Evolutionary conservation across 2,329 filamentous ascomycete genomes (phyloP).

Genomic region (Monascus ruber): DNA sequence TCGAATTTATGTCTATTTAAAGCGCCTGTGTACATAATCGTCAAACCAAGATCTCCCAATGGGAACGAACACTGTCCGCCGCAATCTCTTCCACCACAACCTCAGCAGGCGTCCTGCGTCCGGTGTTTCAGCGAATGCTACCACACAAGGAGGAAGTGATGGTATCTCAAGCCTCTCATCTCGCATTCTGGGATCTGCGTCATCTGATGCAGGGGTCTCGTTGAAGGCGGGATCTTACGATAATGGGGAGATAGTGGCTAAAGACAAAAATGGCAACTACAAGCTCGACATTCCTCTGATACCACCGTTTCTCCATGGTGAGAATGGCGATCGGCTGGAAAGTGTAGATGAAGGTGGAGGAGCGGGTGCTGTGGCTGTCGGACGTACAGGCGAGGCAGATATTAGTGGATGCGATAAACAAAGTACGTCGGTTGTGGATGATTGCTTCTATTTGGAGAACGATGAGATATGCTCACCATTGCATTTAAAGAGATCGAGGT

Average conservation of each 20-base stretch:
- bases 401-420: constrained; percentile 27
- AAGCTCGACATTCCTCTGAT: constrained; percentile 35
- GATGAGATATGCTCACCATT: no score
- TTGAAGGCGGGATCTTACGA: constrained; percentile 15
- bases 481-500: constrained; percentile 31
- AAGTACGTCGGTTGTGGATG: constrained; percentile 18
- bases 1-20: no score
- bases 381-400: constrained; percentile 35
- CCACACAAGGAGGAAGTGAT: constrained; percentile 6
- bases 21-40: no score
- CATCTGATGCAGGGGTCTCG: constrained; percentile 10
- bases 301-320: constrained; percentile 23
- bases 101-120: constrained; percentile 32
- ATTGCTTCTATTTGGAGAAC: neutral
- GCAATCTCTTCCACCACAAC: constrained; percentile 35
- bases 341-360: constrained; percentile 42
- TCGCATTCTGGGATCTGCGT: constrained; percentile 10
- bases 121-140: constrained; percentile 13
- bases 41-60: constrained; percentile 6
- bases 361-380: constrained; percentile 44
- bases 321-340: constrained; percentile 32
- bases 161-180: constrained; percentile 13
- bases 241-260: constrained; percentile 38
- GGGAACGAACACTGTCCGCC: constrained; percentile 27
- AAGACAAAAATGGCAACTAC: constrained; percentile 39